Percentiles rank a stretch among this genome's conserved stretches.
Evolutionary conservation across 208 protist genomes (phyloP).

Genomic region (Blastocrithidia nonstop): DNA sequence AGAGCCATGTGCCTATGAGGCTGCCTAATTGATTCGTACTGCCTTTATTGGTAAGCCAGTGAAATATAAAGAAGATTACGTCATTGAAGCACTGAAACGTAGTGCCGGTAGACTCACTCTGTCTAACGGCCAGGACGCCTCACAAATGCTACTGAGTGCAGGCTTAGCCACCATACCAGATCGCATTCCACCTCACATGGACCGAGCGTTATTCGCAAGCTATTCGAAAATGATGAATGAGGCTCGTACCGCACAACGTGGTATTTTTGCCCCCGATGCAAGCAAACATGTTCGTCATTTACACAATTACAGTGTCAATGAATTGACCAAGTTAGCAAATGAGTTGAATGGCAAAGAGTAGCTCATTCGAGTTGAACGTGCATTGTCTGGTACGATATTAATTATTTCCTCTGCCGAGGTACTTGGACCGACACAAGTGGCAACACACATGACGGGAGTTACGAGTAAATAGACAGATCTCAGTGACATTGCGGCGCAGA

Average conservation of each 20-base stretch:
- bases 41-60: constrained; percentile 79
- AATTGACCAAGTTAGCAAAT: constrained; percentile 20
- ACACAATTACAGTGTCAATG: constrained; percentile 21
- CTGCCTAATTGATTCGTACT: constrained; percentile 65
- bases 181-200: constrained; percentile 30
- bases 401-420: constrained; percentile 26
- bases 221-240: constrained; percentile 32
- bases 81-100: constrained; percentile 66
- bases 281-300: constrained; percentile 42
- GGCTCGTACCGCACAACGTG: constrained; percentile 36
- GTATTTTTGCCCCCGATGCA: constrained; percentile 48
- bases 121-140: constrained; percentile 31
- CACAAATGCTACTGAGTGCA: constrained; percentile 46
- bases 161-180: constrained; percentile 58
- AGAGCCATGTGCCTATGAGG: constrained; percentile 78
- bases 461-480: constrained; percentile 10
- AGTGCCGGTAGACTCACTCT: constrained; percentile 52
- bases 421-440: constrained; percentile 46
- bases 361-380: constrained; percentile 61
- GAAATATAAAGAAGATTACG: constrained; percentile 74
- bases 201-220: constrained; percentile 45
- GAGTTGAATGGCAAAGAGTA: constrained; percentile 36
- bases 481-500: constrained; percentile 16
- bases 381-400: constrained; percentile 33
- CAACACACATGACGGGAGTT: constrained; percentile 66